Percentiles rank a stretch among this genome's conserved stretches.
Conservation (phyloP, 805 yeast genomes). For the Cyberlindnera euphorbiiphila region DNA sequence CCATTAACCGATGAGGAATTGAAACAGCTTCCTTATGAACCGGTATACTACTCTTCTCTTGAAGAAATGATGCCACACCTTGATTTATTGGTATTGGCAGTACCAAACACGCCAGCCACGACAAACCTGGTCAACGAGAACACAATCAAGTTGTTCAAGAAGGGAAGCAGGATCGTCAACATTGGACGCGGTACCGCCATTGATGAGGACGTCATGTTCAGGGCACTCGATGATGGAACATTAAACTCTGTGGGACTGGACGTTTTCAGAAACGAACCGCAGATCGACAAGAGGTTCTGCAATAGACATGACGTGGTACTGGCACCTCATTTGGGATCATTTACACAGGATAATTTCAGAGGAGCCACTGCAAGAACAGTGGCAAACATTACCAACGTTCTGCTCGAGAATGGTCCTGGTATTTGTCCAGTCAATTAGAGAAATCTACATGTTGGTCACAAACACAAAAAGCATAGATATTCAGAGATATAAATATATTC, state of each 20-base stretch:
- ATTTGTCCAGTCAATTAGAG: constrained; percentile 14
- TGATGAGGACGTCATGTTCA: constrained; percentile 57
- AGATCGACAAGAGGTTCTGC: constrained; percentile 45
- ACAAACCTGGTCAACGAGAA: constrained; percentile 46
- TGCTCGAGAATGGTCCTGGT: constrained; percentile 15
- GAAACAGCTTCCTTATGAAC: constrained; percentile 42
- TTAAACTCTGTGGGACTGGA: constrained; percentile 69
- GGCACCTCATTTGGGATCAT: constrained; percentile 72
- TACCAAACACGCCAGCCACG: constrained; percentile 62
- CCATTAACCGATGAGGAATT: constrained; percentile 33
- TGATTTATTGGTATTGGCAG: constrained; percentile 59
- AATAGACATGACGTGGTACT: constrained; percentile 60
- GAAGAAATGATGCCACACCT: constrained; percentile 37
- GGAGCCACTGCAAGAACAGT: constrained; percentile 50
- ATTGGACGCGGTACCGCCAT: constrained; percentile 71
- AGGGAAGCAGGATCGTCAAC: constrained; percentile 60
- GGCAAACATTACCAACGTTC: constrained; percentile 41
- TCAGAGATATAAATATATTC: background rate
- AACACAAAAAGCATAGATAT: background rate
- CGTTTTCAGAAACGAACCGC: constrained; percentile 64
- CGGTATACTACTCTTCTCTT: constrained; percentile 42
- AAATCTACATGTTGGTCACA: no score
- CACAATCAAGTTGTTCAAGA: constrained; percentile 42
- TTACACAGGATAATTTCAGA: constrained; percentile 53
- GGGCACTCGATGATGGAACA: constrained; percentile 55